Conservation (phyloP, 352 stramenopile genomes). For the Phytophthora agathidicida region DNA sequence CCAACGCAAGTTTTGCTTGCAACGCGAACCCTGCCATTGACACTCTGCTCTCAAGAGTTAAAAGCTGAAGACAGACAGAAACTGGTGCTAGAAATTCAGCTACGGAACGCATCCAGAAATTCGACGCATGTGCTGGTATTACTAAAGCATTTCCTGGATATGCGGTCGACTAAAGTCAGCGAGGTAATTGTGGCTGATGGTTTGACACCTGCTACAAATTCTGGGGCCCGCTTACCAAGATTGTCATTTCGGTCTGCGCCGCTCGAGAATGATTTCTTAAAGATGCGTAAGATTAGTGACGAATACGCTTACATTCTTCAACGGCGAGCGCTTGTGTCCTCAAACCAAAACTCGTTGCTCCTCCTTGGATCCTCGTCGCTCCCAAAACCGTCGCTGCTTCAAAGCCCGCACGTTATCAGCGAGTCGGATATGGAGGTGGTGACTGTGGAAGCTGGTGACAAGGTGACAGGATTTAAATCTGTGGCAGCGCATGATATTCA, state of each 20-base stretch:
- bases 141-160: slow-evolving; percentile 45
- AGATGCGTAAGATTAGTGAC: slow-evolving; percentile 70
- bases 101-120: slow-evolving; percentile 27
- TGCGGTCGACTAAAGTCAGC: slow-evolving; percentile 19
- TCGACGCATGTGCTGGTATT: slow-evolving; percentile 39
- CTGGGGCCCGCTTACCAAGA: slow-evolving; percentile 12
- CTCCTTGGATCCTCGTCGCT: slow-evolving; percentile 45
- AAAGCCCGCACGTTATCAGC: slow-evolving; percentile 55
- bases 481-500: slow-evolving; percentile 6
- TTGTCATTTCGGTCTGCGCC: slow-evolving; percentile 21
- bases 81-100: slow-evolving; percentile 24
- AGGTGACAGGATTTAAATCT: slow-evolving; percentile 38
- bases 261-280: slow-evolving; percentile 52
- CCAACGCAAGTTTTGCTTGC: slow-evolving; percentile 21
- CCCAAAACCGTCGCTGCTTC: slow-evolving; percentile 52
- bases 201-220: slow-evolving; percentile 12
- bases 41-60: slow-evolving; percentile 38
- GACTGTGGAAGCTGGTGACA: slow-evolving; percentile 39
- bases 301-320: slow-evolving; percentile 79
- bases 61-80: slow-evolving; percentile 10
- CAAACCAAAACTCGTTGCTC: slow-evolving; percentile 20
- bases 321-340: slow-evolving; percentile 38
- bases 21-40: slow-evolving; percentile 24
- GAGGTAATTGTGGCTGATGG: slow-evolving; percentile 27
- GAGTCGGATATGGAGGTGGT: slow-evolving; percentile 59